Evolutionary conservation across 805 yeast species (phyloP).

Genomic region (Kodamaea fukazawae): DNA sequence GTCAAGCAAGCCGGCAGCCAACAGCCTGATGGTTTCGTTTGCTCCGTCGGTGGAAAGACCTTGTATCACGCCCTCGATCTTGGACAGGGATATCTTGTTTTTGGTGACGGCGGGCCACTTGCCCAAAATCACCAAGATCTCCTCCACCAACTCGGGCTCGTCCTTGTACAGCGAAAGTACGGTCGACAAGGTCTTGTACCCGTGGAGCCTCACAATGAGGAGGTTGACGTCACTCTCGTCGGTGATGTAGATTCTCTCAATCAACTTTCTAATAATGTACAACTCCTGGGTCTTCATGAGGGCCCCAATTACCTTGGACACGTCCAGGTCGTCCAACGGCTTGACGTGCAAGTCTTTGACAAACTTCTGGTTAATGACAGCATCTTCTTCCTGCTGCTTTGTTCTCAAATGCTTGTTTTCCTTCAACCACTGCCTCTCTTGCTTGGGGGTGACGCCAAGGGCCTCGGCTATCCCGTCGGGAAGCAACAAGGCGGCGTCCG

Average conservation of each 20-base stretch:
- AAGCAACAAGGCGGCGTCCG: conserved; percentile 79
- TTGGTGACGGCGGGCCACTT: conserved; percentile 59
- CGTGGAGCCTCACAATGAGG: conserved; percentile 75
- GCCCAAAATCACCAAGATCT: conserved; percentile 57
- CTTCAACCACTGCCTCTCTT: conserved; percentile 71
- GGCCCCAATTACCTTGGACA: conserved; percentile 76
- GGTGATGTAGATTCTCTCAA: conserved; percentile 62
- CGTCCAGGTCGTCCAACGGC: conserved; percentile 54
- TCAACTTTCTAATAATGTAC: conserved; percentile 59
- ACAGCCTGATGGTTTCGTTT: conserved; percentile 26
- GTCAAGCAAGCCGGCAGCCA: conserved; percentile 47
- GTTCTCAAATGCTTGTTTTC: conserved; percentile 50
- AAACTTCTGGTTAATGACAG: conserved; percentile 61
- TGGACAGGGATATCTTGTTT: conserved; percentile 72
- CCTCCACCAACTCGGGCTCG: conserved; percentile 39
- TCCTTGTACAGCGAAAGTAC: conserved; percentile 43
- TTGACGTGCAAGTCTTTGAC: conserved; percentile 55
- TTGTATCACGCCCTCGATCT: conserved; percentile 62
- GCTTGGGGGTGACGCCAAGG: conserved; percentile 65
- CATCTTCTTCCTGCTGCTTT: conserved; percentile 52
- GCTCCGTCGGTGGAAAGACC: conserved; percentile 30
- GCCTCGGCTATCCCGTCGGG: conserved; percentile 87
- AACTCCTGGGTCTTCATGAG: conserved; percentile 73
- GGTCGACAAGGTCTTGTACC: conserved; percentile 73
- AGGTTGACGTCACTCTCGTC: conserved; percentile 50